phyloP scores from a whole-genome alignment of 805 yeast genomes.

The Candida corydali region DNA sequence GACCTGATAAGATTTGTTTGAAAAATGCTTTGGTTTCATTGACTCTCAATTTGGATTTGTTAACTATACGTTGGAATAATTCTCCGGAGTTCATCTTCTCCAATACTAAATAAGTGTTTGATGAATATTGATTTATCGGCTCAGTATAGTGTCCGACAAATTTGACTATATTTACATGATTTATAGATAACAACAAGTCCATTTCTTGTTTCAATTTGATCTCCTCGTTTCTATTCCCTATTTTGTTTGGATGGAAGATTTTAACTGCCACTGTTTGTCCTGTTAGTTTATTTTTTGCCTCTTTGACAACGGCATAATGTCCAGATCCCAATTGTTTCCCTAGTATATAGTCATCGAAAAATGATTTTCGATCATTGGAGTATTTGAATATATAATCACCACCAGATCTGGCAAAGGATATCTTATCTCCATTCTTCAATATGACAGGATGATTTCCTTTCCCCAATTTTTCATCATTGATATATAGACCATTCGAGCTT shows the following conservation, averaged over 20 bases:
- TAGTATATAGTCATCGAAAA: slow-evolving; percentile 53
- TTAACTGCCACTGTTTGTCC: slow-evolving; percentile 70
- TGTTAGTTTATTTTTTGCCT: slow-evolving; percentile 53
- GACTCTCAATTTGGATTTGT: slow-evolving; percentile 57
- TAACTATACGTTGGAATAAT: slow-evolving; percentile 65
- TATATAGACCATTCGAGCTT: slow-evolving; percentile 63
- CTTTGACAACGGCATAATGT: slow-evolving; percentile 78
- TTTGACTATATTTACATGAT: slow-evolving; percentile 69
- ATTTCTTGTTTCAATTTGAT: slow-evolving; percentile 59
- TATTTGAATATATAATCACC: slow-evolving; percentile 50
- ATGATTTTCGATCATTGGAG: slow-evolving; percentile 28
- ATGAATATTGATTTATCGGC: slow-evolving; percentile 46
- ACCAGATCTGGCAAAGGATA: slow-evolving; percentile 52
- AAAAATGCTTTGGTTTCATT: slow-evolving; percentile 60
- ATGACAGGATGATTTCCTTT: slow-evolving; percentile 41
- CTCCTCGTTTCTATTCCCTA: slow-evolving; percentile 28
- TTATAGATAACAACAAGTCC: slow-evolving; percentile 57
- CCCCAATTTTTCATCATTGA: slow-evolving; percentile 54
- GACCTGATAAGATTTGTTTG: slow-evolving; percentile 40
- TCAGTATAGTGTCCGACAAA: slow-evolving; percentile 56
- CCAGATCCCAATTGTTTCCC: slow-evolving; percentile 70
- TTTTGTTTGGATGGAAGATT: slow-evolving; percentile 57
- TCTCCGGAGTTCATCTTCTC: slow-evolving; percentile 77
- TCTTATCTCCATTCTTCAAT: slow-evolving; percentile 60
- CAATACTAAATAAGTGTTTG: slow-evolving; percentile 58